phyloP scores from a whole-genome alignment of 495 filamentous ascomycete genomes.

The Hypoxylon fuscum region DNA sequence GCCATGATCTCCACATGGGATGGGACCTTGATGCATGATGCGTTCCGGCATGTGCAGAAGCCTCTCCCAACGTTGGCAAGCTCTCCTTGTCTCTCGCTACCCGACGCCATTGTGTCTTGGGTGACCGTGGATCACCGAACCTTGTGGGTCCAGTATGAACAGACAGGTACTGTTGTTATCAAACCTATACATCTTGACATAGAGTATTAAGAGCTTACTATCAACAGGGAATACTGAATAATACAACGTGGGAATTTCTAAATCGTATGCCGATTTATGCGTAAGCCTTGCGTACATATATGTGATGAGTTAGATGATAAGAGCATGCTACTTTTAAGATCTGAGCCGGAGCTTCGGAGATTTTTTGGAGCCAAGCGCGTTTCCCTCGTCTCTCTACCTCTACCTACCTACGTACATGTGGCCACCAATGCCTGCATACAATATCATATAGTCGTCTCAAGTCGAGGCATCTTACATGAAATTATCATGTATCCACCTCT shows the following conservation, averaged over 20 bases:
- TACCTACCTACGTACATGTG: neutral
- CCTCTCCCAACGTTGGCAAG: constrained; percentile 40
- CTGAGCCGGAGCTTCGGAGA: constrained; percentile 39
- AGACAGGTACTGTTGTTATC: constrained; percentile 29
- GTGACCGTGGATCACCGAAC: constrained; percentile 37
- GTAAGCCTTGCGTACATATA: constrained; percentile 22
- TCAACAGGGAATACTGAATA: constrained; percentile 24
- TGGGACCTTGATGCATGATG: constrained; percentile 42
- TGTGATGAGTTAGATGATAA: constrained; percentile 26
- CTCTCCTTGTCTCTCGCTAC: constrained; percentile 39
- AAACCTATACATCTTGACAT: constrained; percentile 8
- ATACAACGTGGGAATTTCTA: constrained; percentile 29
- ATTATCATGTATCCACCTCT: constrained; percentile 17
- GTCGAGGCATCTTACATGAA: constrained; percentile 24
- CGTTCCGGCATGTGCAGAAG: constrained; percentile 44
- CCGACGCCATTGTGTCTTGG: constrained; percentile 35
- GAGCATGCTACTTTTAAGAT: constrained; percentile 29
- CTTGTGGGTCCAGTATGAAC: constrained; percentile 23
- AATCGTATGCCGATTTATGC: constrained; percentile 32
- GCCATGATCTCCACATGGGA: constrained; percentile 44
- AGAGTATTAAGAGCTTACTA: constrained; percentile 32
- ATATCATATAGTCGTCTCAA: constrained; percentile 7
- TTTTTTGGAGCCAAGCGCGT: constrained; percentile 29
- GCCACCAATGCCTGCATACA: too few relatives aligned
- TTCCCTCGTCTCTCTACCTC: constrained; percentile 20